phyloP scores from a whole-genome alignment of 169 alveolate species.

The Sarcocystis neurona region DNA sequence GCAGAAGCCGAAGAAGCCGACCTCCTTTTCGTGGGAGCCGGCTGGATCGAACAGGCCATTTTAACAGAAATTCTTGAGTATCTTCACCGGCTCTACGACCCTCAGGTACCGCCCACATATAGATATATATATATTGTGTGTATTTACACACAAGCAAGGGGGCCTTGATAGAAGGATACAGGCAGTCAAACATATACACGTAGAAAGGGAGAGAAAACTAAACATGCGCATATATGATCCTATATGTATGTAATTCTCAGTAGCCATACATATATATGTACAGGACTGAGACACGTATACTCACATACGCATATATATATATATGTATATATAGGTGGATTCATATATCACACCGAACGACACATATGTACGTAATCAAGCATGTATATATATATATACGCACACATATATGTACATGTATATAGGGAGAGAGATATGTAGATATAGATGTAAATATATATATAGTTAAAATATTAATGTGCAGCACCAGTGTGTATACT shows the following conservation, averaged over 20 bases:
- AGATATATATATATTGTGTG: not conserved
- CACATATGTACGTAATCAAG: not conserved
- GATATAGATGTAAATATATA: not conserved
- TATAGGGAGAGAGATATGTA: not conserved
- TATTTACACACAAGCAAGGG: too few species aligned
- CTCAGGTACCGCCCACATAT: constrained; percentile 24
- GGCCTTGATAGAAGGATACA: too few species aligned
- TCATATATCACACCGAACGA: not conserved
- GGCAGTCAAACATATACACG: too few species aligned
- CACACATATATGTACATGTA: not conserved
- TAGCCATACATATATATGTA: too few species aligned
- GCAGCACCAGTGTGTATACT: too few species aligned
- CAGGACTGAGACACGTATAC: not conserved
- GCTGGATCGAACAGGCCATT: not conserved
- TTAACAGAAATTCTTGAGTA: constrained; percentile 40
- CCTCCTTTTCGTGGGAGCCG: constrained; percentile 5
- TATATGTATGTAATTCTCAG: too few species aligned
- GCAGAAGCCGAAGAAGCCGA: not conserved
- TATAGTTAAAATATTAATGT: too few species aligned
- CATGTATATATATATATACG: not conserved
- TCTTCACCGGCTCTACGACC: not conserved
- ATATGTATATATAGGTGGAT: not conserved
- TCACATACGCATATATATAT: not conserved
- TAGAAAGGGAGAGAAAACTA: too few species aligned
- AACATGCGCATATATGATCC: too few species aligned